Conservation (phyloP, 306 rosid genomes). For the Adenanthera pavonina region DNA sequence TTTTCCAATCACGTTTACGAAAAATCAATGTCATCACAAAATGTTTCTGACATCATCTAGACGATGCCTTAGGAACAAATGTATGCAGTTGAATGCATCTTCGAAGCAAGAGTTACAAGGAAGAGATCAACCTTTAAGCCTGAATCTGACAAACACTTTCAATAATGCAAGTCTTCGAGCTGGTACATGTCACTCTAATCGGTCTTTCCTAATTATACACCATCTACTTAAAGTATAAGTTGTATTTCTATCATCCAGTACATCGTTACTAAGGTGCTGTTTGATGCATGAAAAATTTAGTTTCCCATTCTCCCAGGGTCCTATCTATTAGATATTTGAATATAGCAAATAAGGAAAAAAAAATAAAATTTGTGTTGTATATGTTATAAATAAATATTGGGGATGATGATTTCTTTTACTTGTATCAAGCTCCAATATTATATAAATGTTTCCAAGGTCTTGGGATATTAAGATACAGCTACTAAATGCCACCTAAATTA, state of each 20-base stretch:
- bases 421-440: background rate
- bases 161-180: background rate
- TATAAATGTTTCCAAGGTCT: background rate
- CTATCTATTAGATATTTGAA: background rate
- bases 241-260: background rate
- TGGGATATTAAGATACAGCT: background rate
- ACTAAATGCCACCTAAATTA: background rate
- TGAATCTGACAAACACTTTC: background rate
- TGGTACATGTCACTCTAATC: background rate
- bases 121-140: background rate
- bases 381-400: background rate
- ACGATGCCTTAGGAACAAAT: slow-evolving; percentile 3
- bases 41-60: background rate
- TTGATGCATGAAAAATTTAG: background rate
- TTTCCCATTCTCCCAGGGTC: too few relatives aligned
- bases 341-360: background rate
- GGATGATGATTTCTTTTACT: background rate
- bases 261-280: background rate
- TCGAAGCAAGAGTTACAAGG: background rate
- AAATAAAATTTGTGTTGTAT: background rate
- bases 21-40: background rate
- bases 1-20: slow-evolving; percentile 1
- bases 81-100: slow-evolving; percentile 4
- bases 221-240: background rate
- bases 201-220: background rate